These are phyloP conservation scores for Trichoderma brevicompactum DNA, from an alignment of 2,329 filamentous ascomycete genomes.

Conservation along the genomic window DNA sequence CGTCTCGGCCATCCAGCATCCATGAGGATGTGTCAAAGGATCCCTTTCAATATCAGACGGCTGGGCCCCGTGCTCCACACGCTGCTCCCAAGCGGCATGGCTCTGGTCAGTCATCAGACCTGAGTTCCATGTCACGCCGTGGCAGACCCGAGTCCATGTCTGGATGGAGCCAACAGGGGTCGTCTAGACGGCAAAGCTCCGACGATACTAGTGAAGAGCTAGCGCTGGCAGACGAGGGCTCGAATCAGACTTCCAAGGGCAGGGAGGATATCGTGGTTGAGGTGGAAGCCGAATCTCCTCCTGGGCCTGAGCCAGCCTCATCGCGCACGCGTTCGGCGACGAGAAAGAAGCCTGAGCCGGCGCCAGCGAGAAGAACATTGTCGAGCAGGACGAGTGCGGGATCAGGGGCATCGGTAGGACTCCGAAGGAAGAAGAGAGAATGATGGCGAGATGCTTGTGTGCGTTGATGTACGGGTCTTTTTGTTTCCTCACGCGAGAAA, in stretches of 20 bases:
- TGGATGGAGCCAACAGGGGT: slow-evolving; percentile 41
- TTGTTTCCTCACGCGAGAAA: neutral
- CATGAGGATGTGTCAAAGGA: slow-evolving; percentile 44
- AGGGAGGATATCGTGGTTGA: slow-evolving; percentile 48
- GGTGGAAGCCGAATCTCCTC: slow-evolving; percentile 40
- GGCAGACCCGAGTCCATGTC: slow-evolving; percentile 37
- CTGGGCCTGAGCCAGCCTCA: slow-evolving; percentile 12
- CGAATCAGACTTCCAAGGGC: slow-evolving; percentile 37
- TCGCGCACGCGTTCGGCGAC: slow-evolving; percentile 18
- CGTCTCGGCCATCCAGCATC: slow-evolving; percentile 45
- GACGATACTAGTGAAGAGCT: slow-evolving; percentile 43
- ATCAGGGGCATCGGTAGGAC: slow-evolving; percentile 32
- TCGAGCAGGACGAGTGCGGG: slow-evolving; percentile 14
- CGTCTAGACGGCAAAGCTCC: slow-evolving; percentile 39
- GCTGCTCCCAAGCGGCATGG: slow-evolving; percentile 44
- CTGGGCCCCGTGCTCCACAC: slow-evolving; percentile 47
- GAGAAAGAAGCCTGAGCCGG: slow-evolving; percentile 48
- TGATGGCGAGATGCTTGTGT: slow-evolving; percentile 30
- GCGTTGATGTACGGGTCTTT: slow-evolving; percentile 18
- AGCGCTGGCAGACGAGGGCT: slow-evolving; percentile 27
- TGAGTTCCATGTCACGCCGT: slow-evolving; percentile 36
- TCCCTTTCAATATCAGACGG: slow-evolving; percentile 59
- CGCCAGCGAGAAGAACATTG: slow-evolving; percentile 48
- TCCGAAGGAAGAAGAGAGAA: slow-evolving; percentile 44
- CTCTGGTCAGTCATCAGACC: slow-evolving; percentile 42